These are phyloP conservation scores for Botrytis deweyae DNA, from an alignment of 2,329 filamentous ascomycete genomes.

Conservation along the genomic window DNA sequence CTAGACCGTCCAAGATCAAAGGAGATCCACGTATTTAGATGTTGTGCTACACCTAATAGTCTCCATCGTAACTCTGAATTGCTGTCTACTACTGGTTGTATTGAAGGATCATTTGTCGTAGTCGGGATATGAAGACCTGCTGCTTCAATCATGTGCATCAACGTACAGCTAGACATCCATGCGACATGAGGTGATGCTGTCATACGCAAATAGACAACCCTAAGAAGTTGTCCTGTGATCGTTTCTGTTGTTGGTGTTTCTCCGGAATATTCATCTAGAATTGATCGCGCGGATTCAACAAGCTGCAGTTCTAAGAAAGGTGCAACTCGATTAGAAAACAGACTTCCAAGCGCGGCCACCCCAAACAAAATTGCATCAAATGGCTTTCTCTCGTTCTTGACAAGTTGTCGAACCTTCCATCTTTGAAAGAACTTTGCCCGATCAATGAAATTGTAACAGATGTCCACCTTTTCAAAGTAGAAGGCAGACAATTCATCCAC, in stretches of 20 bases:
- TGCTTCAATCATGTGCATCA: conserved; percentile 34
- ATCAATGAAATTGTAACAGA: conserved; percentile 17
- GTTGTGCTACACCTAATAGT: conserved; percentile 12
- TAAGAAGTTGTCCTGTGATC: conserved; percentile 29
- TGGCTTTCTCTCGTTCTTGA: conserved; percentile 32
- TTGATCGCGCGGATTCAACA: conserved; percentile 25
- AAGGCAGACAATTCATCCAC: conserved; percentile 27
- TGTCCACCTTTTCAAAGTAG: conserved; percentile 30
- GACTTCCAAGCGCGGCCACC: conserved; percentile 38
- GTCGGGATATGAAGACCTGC: conserved; percentile 34
- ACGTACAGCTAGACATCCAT: conserved; percentile 32
- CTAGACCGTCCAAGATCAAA: conserved; percentile 19
- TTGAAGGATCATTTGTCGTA: background rate
- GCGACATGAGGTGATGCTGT: conserved; percentile 32
- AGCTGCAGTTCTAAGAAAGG: conserved; percentile 36
- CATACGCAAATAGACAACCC: conserved; percentile 31
- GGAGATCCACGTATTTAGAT: conserved; percentile 19
- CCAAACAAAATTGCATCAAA: conserved; percentile 41
- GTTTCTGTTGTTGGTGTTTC: conserved; percentile 28
- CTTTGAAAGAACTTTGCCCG: conserved; percentile 8
- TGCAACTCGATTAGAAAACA: conserved; percentile 35
- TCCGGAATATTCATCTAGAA: conserved; percentile 20
- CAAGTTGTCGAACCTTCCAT: conserved; percentile 8
- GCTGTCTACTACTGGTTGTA: background rate
- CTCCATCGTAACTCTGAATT: conserved; percentile 18